These are phyloP conservation scores for Mucor ambiguus DNA, from an alignment of 371 early-diverging fungal genomes.

Conservation along the genomic window DNA sequence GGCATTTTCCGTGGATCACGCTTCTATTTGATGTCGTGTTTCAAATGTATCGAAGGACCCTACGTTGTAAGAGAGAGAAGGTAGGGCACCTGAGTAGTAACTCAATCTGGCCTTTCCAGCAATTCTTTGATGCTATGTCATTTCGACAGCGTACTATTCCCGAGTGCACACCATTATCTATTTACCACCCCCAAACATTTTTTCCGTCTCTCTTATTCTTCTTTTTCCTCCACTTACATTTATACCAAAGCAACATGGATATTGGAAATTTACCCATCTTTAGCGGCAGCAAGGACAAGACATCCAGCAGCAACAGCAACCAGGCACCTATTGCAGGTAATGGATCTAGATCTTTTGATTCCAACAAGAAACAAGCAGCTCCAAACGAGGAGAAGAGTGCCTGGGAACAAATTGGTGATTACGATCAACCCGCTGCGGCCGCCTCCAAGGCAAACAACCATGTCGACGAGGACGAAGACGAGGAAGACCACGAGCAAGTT, in stretches of 20 bases:
- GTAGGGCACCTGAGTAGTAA: neutral
- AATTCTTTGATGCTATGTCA: neutral
- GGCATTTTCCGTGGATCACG: neutral
- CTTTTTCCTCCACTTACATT: neutral
- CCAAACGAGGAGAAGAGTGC: neutral
- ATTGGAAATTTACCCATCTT: conserved; percentile 23
- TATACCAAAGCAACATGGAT: conserved; percentile 10
- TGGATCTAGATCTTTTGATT: conserved; percentile 4
- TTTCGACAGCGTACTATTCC: neutral
- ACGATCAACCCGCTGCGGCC: conserved; percentile 6
- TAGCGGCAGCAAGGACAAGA: neutral
- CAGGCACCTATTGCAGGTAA: neutral
- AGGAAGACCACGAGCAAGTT: conserved; percentile 14
- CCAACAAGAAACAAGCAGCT: neutral
- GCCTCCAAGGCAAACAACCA: neutral
- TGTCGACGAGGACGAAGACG: neutral
- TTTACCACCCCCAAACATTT: neutral
- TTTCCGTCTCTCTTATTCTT: neutral
- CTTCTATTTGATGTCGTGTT: neutral
- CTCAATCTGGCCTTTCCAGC: conserved; percentile 1
- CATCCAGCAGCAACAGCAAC: neutral
- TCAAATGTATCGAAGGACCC: neutral
- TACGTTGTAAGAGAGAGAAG: neutral
- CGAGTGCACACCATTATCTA: neutral
- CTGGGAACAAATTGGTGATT: conserved; percentile 30